These are phyloP conservation scores for Aspergillus sp. DNA, from an alignment of 2,329 filamentous ascomycete species.

Conservation along the genomic window DNA sequence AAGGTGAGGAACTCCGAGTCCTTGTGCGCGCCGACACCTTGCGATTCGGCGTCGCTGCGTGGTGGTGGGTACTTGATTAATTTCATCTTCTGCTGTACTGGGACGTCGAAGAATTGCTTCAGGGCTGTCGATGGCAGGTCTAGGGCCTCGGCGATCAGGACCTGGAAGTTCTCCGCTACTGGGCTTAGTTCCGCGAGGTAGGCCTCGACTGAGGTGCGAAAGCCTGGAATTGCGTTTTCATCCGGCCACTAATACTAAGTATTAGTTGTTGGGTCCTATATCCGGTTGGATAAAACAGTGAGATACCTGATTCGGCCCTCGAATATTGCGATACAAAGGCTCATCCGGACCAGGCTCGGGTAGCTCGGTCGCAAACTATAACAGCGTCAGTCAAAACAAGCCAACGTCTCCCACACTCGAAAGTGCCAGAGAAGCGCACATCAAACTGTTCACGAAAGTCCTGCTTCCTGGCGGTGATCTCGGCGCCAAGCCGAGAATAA, in stretches of 20 bases:
- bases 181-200: conserved; percentile 35
- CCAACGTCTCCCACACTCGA: neutral
- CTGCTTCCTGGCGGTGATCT: conserved; percentile 38
- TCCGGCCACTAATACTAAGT: conserved; percentile 38
- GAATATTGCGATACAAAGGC: conserved; percentile 41
- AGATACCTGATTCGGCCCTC: conserved; percentile 43
- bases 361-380: conserved; percentile 43
- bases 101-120: conserved; percentile 39
- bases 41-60: conserved; percentile 32
- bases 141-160: conserved; percentile 39
- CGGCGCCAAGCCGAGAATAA: conserved; percentile 40
- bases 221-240: conserved; percentile 34
- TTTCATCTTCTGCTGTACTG: conserved; percentile 42
- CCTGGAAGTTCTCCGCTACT: conserved; percentile 33
- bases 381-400: neutral
- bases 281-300: neutral
- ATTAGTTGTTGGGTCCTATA: neutral
- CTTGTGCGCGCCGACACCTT: conserved; percentile 53
- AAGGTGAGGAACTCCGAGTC: conserved; percentile 57
- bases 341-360: conserved; percentile 38
- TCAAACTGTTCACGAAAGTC: conserved; percentile 45
- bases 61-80: conserved; percentile 52
- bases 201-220: conserved; percentile 34
- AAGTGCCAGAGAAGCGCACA: conserved; percentile 23
- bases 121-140: conserved; percentile 35